Conservation (phyloP, 768 basidiomycete genomes). For the Calocera cornea region DNA sequence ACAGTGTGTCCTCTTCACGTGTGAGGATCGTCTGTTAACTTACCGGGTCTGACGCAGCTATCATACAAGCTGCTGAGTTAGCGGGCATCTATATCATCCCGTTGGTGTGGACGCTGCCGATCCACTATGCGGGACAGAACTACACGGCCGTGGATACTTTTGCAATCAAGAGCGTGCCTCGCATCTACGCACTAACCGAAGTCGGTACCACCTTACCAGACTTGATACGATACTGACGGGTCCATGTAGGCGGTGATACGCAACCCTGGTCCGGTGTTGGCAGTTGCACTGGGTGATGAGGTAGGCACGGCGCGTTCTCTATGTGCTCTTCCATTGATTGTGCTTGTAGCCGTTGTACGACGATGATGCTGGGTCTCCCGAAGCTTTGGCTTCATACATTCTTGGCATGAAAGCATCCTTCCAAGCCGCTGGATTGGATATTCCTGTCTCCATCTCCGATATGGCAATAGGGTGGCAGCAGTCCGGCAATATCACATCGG, state of each 20-base stretch:
- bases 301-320: neutral
- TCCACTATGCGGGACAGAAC: neutral
- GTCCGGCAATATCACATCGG: slow-evolving; percentile 6
- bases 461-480: slow-evolving; percentile 11
- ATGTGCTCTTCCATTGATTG: neutral
- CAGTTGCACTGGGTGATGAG: neutral
- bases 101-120: neutral
- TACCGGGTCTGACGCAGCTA: neutral
- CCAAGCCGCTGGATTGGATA: slow-evolving; percentile 9
- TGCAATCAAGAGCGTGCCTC: slow-evolving; percentile 1
- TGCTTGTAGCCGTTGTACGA: slow-evolving; percentile 8
- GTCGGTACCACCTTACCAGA: neutral
- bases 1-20: neutral
- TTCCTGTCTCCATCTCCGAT: slow-evolving; percentile 15
- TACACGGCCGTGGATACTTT: neutral
- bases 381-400: slow-evolving; percentile 8
- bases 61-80: neutral
- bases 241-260: neutral
- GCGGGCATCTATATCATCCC: neutral
- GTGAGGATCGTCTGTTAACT: neutral
- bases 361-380: slow-evolving; percentile 8
- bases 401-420: slow-evolving; percentile 9
- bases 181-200: neutral
- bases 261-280: neutral
- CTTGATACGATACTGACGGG: neutral